Conservation (phyloP, 2,329 filamentous ascomycete genomes). For the Paraphoma sp. region DNA sequence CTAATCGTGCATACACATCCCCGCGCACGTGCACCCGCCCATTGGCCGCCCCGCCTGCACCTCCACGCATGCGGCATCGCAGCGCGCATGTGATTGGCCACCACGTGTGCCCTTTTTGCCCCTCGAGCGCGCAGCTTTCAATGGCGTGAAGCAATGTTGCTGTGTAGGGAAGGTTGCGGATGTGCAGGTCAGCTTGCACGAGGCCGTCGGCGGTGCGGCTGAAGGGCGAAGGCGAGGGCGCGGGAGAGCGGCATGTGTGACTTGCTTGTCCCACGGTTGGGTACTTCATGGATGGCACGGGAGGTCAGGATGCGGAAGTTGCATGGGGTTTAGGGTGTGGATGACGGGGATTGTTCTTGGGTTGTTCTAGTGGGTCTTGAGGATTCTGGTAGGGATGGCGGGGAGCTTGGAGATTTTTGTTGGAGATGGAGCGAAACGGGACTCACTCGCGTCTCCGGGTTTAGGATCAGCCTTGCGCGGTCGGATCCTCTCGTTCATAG, state of each 20-base stretch:
- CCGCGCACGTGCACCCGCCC: constrained; percentile 1
- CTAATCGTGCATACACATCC: constrained; percentile 14
- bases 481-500: no score
- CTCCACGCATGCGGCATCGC: constrained; percentile 2
- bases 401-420: not conserved
- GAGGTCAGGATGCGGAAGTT: not conserved
- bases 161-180: constrained; percentile 5
- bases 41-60: constrained; percentile 12
- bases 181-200: not conserved
- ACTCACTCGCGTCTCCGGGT: no score
- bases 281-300: not conserved
- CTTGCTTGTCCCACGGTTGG: not conserved
- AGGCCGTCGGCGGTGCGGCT: not conserved
- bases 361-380: not conserved
- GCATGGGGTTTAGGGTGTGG: not conserved
- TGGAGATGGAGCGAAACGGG: no score
- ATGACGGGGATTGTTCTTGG: not conserved
- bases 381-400: not conserved
- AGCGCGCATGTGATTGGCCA: constrained; percentile 9
- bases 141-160: not conserved
- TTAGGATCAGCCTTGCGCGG: no score
- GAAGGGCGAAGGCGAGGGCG: not conserved
- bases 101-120: constrained; percentile 18
- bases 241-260: not conserved
- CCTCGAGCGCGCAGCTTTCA: constrained; percentile 2